Base-by-base conservation (phyloP, 805 yeast genomes). In the Myxozyma melibiosi region DNA sequence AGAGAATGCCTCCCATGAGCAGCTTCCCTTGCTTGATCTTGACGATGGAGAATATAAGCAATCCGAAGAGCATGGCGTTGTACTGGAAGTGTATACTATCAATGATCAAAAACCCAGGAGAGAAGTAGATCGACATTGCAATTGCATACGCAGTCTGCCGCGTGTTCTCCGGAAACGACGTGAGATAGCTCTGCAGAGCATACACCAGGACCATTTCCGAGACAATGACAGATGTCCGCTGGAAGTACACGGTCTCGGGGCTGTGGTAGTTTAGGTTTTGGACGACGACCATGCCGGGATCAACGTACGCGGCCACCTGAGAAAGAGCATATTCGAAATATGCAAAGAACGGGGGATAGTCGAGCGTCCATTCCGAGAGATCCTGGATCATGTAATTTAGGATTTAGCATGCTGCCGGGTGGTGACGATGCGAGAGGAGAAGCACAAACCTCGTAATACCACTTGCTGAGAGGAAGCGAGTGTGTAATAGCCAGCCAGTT, bases 41-140 rank as follows among this genome's bases (percentile, higher is more conserved):
- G 34, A 86, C 83, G 37, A 94, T 79, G 18, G 94, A 82, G 18
- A 85, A 78, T 30, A 92, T 79, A 50, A 94, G 73, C 33, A 94
- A 76, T 0, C 96, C 97, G 71, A 88, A 90, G 77, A 94, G 77
- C 80, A 91, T 86, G 2, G 97, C 97, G 71, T 94, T 94, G 72
- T 94, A 94, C 75, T 94, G 99, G 77, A 94, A 94, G 71, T 94
- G 99, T 33, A 94, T 88, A 71, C 92, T 97, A 70, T 94, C 99
- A 49, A 94, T 85, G 22, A 94, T 83, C 61, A 94, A 74, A 65
- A 95, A 76, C 0, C 96, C 97, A 0, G 99, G 99, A 0, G 95
- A 86, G 14, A 94, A 74, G 3, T 84, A 88, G 25, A 94, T 78
- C 31, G 96, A 85, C 16, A 90, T 81, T 0, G 95, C 92, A 39